A percentile compares a stretch with the other conserved stretches of the same genome.
phyloP scores from a whole-genome alignment of 2,329 filamentous ascomycete genomes.

The Epichloe uncinata region DNA sequence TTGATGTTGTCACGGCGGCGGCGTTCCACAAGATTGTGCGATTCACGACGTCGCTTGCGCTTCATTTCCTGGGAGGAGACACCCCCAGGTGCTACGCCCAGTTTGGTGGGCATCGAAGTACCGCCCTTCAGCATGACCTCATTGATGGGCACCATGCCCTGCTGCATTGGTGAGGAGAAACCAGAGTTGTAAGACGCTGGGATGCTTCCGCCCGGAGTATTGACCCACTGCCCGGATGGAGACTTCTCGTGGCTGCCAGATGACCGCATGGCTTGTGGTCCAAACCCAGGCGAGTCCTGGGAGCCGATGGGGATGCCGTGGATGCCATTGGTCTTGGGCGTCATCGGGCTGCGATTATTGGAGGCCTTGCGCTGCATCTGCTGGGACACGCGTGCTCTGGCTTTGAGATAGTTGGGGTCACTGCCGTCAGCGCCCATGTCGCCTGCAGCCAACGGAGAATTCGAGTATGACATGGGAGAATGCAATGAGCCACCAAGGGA shows the following conservation, averaged over 20 bases:
- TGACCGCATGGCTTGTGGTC: slow-evolving; percentile 65
- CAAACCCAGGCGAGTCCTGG: slow-evolving; percentile 58
- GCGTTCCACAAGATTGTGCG: slow-evolving; percentile 92
- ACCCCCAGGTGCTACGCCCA: slow-evolving; percentile 39
- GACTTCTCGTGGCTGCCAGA: slow-evolving; percentile 64
- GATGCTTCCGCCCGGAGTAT: slow-evolving; percentile 63
- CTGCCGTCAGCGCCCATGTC: slow-evolving; percentile 36
- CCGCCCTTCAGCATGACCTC: slow-evolving; percentile 82
- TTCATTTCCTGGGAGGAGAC: slow-evolving; percentile 86
- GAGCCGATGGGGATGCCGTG: slow-evolving; percentile 55
- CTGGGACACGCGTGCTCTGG: slow-evolving; percentile 47
- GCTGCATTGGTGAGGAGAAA: slow-evolving; percentile 68
- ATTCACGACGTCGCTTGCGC: slow-evolving; percentile 78
- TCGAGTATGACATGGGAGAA: slow-evolving; percentile 26
- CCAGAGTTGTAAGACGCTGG: slow-evolving; percentile 82
- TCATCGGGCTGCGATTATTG: slow-evolving; percentile 66
- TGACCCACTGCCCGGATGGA: slow-evolving; percentile 79
- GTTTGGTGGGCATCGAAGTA: slow-evolving; percentile 80
- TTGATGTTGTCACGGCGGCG: slow-evolving; percentile 96
- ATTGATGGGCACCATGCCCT: slow-evolving; percentile 62
- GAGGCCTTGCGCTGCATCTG: slow-evolving; percentile 61
- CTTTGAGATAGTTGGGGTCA: slow-evolving; percentile 46
- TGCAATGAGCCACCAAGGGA: slow-evolving; percentile 38
- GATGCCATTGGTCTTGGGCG: slow-evolving; percentile 71
- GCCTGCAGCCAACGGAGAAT: slow-evolving; percentile 26